Base-by-base conservation (phyloP, 2,329 filamentous ascomycete genomes). In the Fusarium sambucinum region DNA sequence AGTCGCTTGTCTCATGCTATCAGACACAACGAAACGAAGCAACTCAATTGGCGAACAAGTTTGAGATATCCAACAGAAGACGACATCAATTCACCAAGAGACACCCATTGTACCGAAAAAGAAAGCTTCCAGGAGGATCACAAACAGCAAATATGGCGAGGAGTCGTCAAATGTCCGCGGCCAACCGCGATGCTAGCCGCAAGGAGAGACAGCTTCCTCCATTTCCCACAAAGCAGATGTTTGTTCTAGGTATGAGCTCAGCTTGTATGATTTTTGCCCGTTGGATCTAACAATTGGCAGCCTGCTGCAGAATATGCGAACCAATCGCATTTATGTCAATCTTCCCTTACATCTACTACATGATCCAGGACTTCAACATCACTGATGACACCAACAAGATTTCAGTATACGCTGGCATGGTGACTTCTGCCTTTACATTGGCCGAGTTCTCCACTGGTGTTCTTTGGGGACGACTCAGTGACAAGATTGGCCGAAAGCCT, bases 291-390 rank as follows among this genome's bases (percentile, higher is more conserved):
- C 56, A 56, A 29, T 27, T 27, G 41, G 47, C 68, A 96, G 94
- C 94, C 45, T 86, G 97, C 76, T 97, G 94, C 81, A 91, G 96
- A 76, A 95, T 99, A 83, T 97, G 94, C 84, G 96, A 99, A 79
- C 96, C 96, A 53, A 98, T 99, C 79, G 96, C 96, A 8, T 98
- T 99, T 85, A 98, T 97, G 93, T 97, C 94, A 55, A 97, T 98
- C 73, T 98, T 99, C 78, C 96, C 96, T 2, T 99, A 98, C 80
- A 94, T 97, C 73, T 98, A 97, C 83, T 95, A 92, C 83, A 98
- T 99, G 96, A 91, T 98, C 73, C 86, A 94, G 74, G 93, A 94
- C 65, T 98, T 98, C 80, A 85, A 92, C 75, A 90, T 97, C 77
- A 92, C 94, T 66, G 85, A 92, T 46, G 89, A 94, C 76, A 84